Evolutionary conservation across 2,329 filamentous ascomycete species (phyloP).

Genomic region (Bipolaris oryzae): DNA sequence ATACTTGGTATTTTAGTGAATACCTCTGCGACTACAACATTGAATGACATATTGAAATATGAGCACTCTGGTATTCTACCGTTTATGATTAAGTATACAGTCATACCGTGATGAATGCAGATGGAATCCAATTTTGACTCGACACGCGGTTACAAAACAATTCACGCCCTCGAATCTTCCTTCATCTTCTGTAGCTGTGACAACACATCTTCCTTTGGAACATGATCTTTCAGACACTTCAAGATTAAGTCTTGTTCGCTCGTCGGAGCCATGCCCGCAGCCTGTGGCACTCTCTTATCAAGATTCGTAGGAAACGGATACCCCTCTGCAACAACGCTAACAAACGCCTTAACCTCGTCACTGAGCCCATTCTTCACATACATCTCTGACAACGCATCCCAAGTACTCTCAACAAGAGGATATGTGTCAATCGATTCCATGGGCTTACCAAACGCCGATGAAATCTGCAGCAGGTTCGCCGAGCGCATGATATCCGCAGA

Average conservation of each 20-base stretch:
- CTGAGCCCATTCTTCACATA: slow-evolving; percentile 49
- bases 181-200: slow-evolving; percentile 49
- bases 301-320: slow-evolving; percentile 69
- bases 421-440: slow-evolving; percentile 66
- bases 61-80: too few species aligned
- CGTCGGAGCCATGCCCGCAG: slow-evolving; percentile 64
- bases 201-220: slow-evolving; percentile 51
- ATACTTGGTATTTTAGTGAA: too few species aligned
- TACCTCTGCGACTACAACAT: too few species aligned
- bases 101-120: not conserved
- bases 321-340: slow-evolving; percentile 61
- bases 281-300: slow-evolving; percentile 61
- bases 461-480: slow-evolving; percentile 68
- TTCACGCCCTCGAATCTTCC: slow-evolving; percentile 34
- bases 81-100: too few species aligned
- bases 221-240: slow-evolving; percentile 52
- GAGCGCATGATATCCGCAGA: slow-evolving; percentile 57
- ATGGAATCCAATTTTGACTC: not conserved
- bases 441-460: slow-evolving; percentile 66
- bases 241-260: slow-evolving; percentile 62
- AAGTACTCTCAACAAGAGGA: slow-evolving; percentile 56
- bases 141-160: not conserved
- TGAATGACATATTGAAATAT: too few species aligned
- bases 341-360: slow-evolving; percentile 54
- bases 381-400: slow-evolving; percentile 48